Evolutionary conservation across 129 eudicot genomes (phyloP).

Genomic region (Chrysanthemum makinoi): DNA sequence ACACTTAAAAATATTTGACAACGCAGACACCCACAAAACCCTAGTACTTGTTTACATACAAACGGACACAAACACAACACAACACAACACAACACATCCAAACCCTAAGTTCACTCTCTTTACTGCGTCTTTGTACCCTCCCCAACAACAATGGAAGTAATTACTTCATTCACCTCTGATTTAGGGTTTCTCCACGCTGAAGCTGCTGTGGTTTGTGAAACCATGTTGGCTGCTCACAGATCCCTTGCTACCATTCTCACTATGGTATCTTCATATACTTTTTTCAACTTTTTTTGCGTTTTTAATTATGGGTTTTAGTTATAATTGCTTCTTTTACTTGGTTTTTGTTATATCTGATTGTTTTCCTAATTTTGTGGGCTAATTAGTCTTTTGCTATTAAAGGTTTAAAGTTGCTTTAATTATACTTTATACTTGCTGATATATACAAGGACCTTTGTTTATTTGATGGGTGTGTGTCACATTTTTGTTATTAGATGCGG

Average conservation of each 20-base stretch:
- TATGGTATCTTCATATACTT: constrained; percentile 35
- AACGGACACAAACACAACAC: no score
- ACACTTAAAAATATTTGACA: no score
- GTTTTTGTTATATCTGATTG: not conserved
- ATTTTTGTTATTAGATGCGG: not conserved
- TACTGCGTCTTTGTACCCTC: constrained; percentile 5
- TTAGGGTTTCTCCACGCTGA: constrained; percentile 38
- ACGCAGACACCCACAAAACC: constrained; percentile 33
- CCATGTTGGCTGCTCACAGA: constrained; percentile 67
- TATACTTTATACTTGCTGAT: not conserved
- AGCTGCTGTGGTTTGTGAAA: constrained; percentile 37
- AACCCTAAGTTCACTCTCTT: constrained; percentile 32
- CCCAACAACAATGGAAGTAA: constrained; percentile 45
- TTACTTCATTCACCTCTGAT: constrained; percentile 34
- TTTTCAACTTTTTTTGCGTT: not conserved
- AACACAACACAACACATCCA: constrained; percentile 28
- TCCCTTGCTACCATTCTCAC: constrained; percentile 54
- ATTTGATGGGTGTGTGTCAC: constrained; percentile 4
- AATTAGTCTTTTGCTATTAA: not conserved
- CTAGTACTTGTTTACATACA: no score
- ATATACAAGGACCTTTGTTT: constrained; percentile 7
- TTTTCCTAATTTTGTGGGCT: constrained; percentile 5
- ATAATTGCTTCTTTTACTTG: constrained; percentile 4
- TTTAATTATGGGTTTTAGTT: not conserved
- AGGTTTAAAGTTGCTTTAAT: not conserved